Conservation (phyloP, 257 asterid species). For the Solanum ossicruentum region DNA sequence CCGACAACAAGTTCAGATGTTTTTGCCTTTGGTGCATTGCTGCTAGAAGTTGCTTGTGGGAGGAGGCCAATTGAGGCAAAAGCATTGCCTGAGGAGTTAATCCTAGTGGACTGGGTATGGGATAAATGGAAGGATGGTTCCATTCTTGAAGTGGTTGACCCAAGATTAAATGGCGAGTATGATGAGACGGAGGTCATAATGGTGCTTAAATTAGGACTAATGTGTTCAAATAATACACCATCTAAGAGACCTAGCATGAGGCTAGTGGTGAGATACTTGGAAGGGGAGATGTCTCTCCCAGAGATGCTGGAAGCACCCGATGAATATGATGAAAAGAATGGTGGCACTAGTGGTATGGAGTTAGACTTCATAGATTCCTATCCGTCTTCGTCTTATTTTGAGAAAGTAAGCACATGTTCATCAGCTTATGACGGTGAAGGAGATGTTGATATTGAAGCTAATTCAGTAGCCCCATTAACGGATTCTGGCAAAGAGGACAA, state of each 20-base stretch:
- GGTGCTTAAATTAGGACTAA: slow-evolving; percentile 54
- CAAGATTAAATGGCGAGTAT: slow-evolving; percentile 29
- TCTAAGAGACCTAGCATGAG: slow-evolving; percentile 47
- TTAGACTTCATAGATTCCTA: slow-evolving; percentile 27
- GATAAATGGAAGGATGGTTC: slow-evolving; percentile 46
- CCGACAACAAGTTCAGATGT: slow-evolving; percentile 57
- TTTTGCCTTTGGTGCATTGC: slow-evolving; percentile 62
- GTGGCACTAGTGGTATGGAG: not conserved
- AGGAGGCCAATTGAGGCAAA: slow-evolving; percentile 59
- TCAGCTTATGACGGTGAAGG: slow-evolving; percentile 11
- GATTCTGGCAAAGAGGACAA: slow-evolving; percentile 1
- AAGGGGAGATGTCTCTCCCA: slow-evolving; percentile 36
- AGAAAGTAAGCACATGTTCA: slow-evolving; percentile 31
- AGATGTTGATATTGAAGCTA: slow-evolving; percentile 33
- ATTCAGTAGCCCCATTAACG: slow-evolving; percentile 17
- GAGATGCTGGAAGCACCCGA: slow-evolving; percentile 17
- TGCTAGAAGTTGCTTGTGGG: slow-evolving; percentile 65
- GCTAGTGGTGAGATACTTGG: slow-evolving; percentile 49
- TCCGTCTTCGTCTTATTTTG: slow-evolving; percentile 33
- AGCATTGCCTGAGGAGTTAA: slow-evolving; percentile 59
- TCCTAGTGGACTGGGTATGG: slow-evolving; percentile 76
- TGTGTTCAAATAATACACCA: slow-evolving; percentile 48
- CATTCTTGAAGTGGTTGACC: slow-evolving; percentile 39
- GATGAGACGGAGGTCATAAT: slow-evolving; percentile 33
- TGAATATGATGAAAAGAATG: slow-evolving; percentile 16